Evolutionary conservation across 306 rosid species (phyloP), one percentile per base, ranked within the genome.

Genomic region (Prunus davidiana): DNA sequence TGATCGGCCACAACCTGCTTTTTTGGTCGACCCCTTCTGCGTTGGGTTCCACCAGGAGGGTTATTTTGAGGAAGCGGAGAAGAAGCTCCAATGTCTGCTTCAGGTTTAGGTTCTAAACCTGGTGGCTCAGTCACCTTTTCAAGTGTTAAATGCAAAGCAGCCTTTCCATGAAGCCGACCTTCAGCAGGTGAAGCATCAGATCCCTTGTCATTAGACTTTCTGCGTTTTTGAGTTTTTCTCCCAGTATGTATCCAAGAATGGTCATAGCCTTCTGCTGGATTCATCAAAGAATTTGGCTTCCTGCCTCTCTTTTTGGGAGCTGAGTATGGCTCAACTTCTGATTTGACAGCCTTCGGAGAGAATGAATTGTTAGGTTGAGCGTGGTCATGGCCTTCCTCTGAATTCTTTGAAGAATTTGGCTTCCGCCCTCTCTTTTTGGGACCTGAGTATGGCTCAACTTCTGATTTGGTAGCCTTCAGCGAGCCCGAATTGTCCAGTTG

Each of bases 211-310:
- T 41, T 32, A 57, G 82, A 78, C 83, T 81, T 88, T 52, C 74
- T 75, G 38, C 43, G 65, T 63, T 74, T 81, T 57, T 69, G 34
- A 30, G 57, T 63, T 74, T 83, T 86, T 46, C 69, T 80, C n/a
- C 75, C 85, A 22, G 8, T 22, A 71, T 16, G 43, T 58, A 87
- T 80, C 90, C 87, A 87, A 52, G 80, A 72, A 79, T 78, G 85
- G 20, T 90, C 90, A 73, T 90, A 88, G 68, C 98, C 96, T 85
- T 91, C 95, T 52, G 88, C 91, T 14, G 87, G 86, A 74, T 89
- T 88, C 90, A 87, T 78, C 55, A 88, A 78, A 61, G 95, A 88
- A 81, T 91, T 93, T 49, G 97, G 93, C 84, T 84, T 91, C 69
- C 88, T 82, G 18, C 83, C 91, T 81, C 95, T 87, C 87, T 83